Evolutionary conservation across 345 rosid species (phyloP), one percentile per base, ranked within the genome.

Genomic region (Cardamine occulta): DNA sequence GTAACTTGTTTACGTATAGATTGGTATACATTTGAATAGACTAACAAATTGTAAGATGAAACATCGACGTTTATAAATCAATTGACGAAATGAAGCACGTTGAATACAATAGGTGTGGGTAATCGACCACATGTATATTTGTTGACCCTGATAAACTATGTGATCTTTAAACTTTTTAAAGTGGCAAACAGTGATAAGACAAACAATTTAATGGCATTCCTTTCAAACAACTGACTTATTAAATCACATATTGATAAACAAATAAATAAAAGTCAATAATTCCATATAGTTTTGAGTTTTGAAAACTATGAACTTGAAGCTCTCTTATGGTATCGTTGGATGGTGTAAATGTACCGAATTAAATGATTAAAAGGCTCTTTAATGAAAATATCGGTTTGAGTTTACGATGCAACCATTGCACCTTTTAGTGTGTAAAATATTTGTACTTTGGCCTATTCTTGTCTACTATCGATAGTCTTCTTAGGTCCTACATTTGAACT

Each of bases 121-220:
- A 39, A 68, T 68, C 79, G 19, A 75, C 69, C 69, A 75, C 79
- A 68, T 68, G 63, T 31, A 68, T 60, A 40, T 35, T 68, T 61
- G 74, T 54, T 75, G 69, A 61, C 74, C 13, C 79, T 75, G 68
- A 29, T 51, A 60, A 68, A 67, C 68, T 51, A 52, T 75, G 63
- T 60, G 74, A 68, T 29, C 56, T 49, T 34, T 0, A 35, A 47
- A 5, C 48, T 15, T 63, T 18, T 9, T 2, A 67, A 74, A 49
- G 42, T 49, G 23, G 9, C 24, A 58, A 26, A 68, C 68, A 67
- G 19, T 75, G 26, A 18, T 26, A 26, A 26, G 23, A 14, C 35
- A 28, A 28, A 62, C 23, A 21, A 13, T 13, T 47, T 58, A 21
- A 35, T 15, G 58, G 59, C 51, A 57, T 74, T 45, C 13, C 39